Evolutionary conservation across 768 basidiomycete genomes (phyloP).

Genomic region (Kwoniella heveanensis): DNA sequence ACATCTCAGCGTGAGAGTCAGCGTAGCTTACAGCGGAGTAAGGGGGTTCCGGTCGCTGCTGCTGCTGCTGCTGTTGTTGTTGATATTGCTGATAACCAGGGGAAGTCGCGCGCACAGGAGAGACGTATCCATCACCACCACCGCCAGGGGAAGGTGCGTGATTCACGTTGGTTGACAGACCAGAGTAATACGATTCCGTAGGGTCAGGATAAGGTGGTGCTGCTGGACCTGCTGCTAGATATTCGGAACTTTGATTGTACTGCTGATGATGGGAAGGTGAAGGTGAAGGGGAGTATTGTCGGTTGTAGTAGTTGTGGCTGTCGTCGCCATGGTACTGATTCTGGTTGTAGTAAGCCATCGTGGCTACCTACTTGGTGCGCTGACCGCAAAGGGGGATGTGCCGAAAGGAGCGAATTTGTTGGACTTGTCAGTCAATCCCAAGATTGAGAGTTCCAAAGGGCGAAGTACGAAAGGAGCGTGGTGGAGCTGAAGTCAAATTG

Average conservation of each 20-base stretch:
- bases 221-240: neutral
- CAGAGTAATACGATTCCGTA: constrained; percentile 16
- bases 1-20: constrained; percentile 21
- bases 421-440: neutral
- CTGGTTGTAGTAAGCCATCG: constrained; percentile 1
- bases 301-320: neutral
- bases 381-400: neutral
- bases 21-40: constrained; percentile 4
- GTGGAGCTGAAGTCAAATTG: neutral
- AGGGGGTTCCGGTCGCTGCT: neutral
- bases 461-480: neutral
- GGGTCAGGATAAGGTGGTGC: constrained; percentile 14
- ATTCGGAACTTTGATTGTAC: neutral
- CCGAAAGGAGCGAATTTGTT: neutral
- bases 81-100: constrained; percentile 1
- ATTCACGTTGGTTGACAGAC: constrained; percentile 9
- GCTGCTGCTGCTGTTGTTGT: neutral
- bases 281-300: neutral
- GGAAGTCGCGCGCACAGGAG: neutral
- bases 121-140: neutral
- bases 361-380: neutral
- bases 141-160: constrained; percentile 9
- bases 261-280: neutral
- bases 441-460: neutral
- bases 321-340: neutral